phyloP scores from a whole-genome alignment of 768 basidiomycete genomes.

The Panellus pusillus region DNA sequence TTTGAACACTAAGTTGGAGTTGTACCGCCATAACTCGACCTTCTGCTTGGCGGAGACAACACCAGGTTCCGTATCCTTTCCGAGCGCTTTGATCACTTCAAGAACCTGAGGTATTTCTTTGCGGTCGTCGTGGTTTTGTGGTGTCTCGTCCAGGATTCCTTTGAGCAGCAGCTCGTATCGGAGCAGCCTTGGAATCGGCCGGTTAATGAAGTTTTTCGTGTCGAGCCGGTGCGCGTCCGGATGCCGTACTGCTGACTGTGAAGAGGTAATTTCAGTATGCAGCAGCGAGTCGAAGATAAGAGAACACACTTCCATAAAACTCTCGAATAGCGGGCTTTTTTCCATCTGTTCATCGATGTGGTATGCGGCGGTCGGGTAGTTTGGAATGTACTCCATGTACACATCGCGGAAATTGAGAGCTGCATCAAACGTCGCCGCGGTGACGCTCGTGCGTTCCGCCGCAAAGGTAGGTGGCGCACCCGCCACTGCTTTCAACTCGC shows the following conservation, averaged over 20 bases:
- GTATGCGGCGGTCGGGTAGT: slow-evolving; percentile 90
- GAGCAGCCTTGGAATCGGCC: slow-evolving; percentile 86
- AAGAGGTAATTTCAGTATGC: not conserved
- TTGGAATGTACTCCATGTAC: slow-evolving; percentile 89
- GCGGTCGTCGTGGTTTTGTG: slow-evolving; percentile 74
- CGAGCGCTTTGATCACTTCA: slow-evolving; percentile 82
- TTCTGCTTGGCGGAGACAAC: slow-evolving; percentile 86
- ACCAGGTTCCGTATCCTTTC: slow-evolving; percentile 86
- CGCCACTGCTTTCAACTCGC: slow-evolving; percentile 25
- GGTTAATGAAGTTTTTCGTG: slow-evolving; percentile 91
- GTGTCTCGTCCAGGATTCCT: slow-evolving; percentile 74
- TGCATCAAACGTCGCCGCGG: slow-evolving; percentile 82
- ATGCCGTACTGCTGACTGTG: slow-evolving; percentile 53
- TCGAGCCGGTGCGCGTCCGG: slow-evolving; percentile 80
- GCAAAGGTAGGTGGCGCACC: slow-evolving; percentile 12
- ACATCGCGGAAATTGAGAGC: slow-evolving; percentile 90
- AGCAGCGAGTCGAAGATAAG: not conserved
- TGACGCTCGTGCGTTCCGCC: slow-evolving; percentile 49
- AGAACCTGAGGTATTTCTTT: slow-evolving; percentile 83
- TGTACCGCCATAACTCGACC: slow-evolving; percentile 87
- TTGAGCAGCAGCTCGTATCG: slow-evolving; percentile 90
- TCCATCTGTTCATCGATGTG: slow-evolving; percentile 86
- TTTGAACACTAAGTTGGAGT: slow-evolving; percentile 78
- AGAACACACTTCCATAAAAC: slow-evolving; percentile 74
- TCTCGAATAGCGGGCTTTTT: slow-evolving; percentile 76